A percentile compares a stretch with the other conserved stretches of the same genome.
phyloP scores from a whole-genome alignment of 2,329 filamentous ascomycete genomes.

The Beauveria asiatica region DNA sequence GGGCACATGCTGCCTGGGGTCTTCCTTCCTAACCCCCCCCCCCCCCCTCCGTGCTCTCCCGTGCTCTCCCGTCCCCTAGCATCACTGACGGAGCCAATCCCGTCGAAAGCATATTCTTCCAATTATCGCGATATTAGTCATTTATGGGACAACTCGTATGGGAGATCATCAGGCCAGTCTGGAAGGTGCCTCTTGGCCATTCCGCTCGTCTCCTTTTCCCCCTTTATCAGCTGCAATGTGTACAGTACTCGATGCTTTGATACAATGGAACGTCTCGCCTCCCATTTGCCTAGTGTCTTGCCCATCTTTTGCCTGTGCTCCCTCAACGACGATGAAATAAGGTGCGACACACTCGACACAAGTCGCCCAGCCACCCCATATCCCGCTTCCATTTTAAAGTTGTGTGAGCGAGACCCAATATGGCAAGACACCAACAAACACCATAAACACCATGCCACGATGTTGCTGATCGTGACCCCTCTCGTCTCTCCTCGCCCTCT shows the following conservation, averaged over 20 bases:
- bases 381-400: slow-evolving; percentile 4
- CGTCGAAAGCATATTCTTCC: not conserved
- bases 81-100: not conserved
- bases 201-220: not conserved
- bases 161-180: not conserved
- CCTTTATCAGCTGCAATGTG: not conserved
- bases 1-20: not conserved
- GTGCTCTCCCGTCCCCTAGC: not conserved
- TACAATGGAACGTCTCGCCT: slow-evolving; percentile 1
- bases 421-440: not conserved
- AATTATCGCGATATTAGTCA: slow-evolving; percentile 4
- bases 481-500: not conserved
- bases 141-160: not conserved
- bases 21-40: not conserved
- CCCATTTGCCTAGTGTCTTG: not conserved
- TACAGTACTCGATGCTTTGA: not conserved
- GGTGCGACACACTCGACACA: slow-evolving; percentile 7
- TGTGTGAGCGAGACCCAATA: not conserved
- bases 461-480: slow-evolving; percentile 1
- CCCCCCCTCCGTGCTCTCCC: not conserved
- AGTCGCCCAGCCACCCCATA: not conserved
- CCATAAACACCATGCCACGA: slow-evolving; percentile 1
- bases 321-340: slow-evolving; percentile 4
- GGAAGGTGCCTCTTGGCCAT: not conserved
- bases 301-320: not conserved